phyloP scores from a whole-genome alignment of 2,329 filamentous ascomycete genomes.

The Byssochlamys sp. region DNA sequence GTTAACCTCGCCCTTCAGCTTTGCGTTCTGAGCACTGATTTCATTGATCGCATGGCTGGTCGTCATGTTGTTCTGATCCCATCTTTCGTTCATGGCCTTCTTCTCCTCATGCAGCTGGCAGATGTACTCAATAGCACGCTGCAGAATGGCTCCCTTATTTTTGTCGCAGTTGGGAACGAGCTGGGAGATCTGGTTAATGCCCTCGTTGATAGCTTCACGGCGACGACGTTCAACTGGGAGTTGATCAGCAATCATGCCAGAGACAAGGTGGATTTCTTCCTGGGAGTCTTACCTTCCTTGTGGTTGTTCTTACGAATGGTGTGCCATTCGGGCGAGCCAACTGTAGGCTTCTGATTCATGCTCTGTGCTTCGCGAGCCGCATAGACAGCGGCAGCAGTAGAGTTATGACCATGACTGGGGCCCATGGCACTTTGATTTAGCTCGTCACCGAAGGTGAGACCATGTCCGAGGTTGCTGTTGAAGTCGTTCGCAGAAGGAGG shows the following conservation, averaged over 20 bases:
- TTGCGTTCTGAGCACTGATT: slow-evolving; percentile 85
- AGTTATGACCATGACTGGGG: slow-evolving; percentile 33
- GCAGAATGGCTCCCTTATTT: slow-evolving; percentile 94
- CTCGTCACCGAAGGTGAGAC: slow-evolving; percentile 30
- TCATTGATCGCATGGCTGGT: slow-evolving; percentile 54
- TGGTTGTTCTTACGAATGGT: slow-evolving; percentile 95
- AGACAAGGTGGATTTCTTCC: neutral
- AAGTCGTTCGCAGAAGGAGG: slow-evolving; percentile 36
- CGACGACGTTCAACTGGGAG: slow-evolving; percentile 82
- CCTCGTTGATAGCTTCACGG: slow-evolving; percentile 96
- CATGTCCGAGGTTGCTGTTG: slow-evolving; percentile 27
- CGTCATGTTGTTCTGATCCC: slow-evolving; percentile 36
- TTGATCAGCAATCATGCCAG: neutral
- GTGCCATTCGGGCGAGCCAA: slow-evolving; percentile 97
- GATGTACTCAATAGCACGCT: slow-evolving; percentile 89
- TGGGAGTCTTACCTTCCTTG: slow-evolving; percentile 71
- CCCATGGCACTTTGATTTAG: slow-evolving; percentile 30
- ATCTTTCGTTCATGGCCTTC: slow-evolving; percentile 32
- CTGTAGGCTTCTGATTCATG: slow-evolving; percentile 62
- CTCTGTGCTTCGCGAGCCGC: slow-evolving; percentile 44
- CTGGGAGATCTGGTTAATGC: slow-evolving; percentile 94
- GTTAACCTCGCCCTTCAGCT: slow-evolving; percentile 86
- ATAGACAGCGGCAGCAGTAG: slow-evolving; percentile 52
- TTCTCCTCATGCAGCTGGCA: slow-evolving; percentile 57
- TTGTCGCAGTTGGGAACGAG: slow-evolving; percentile 97